A percentile compares a stretch with the other conserved stretches of the same genome.
phyloP scores from a whole-genome alignment of 441 rosid genomes.

The Jatropha multifida region DNA sequence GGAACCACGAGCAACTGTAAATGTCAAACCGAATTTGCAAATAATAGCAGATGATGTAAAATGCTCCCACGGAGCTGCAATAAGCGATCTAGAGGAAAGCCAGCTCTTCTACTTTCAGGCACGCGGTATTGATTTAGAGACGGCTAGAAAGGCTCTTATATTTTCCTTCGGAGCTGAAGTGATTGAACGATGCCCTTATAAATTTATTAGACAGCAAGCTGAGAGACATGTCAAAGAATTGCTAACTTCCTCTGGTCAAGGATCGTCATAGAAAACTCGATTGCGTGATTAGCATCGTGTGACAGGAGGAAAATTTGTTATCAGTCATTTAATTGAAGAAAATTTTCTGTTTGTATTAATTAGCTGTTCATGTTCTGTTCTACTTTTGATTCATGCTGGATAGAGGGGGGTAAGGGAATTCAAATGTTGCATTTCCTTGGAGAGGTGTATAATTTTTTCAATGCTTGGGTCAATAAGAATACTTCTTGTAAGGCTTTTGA shows the following conservation, averaged over 20 bases:
- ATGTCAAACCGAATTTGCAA: constrained; percentile 91
- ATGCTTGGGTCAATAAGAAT: no score
- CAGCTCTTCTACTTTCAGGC: constrained; percentile 89
- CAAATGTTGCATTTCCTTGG: neutral
- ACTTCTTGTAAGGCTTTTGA: no score
- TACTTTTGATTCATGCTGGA: neutral
- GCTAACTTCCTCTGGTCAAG: constrained; percentile 40
- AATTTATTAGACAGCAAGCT: constrained; percentile 45
- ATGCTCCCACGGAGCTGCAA: constrained; percentile 97
- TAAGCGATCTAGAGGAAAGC: constrained; percentile 84
- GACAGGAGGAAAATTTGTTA: neutral
- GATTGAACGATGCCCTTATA: constrained; percentile 49
- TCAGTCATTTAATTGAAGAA: neutral
- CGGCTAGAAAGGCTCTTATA: constrained; percentile 78
- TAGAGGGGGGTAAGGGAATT: neutral
- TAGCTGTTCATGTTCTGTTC: neutral
- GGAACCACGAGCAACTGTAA: constrained; percentile 80
- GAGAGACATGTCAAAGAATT: constrained; percentile 54
- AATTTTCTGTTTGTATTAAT: constrained; percentile 11
- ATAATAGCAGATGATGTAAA: constrained; percentile 84
- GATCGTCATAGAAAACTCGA: neutral
- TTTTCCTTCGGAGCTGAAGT: constrained; percentile 84
- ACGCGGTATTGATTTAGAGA: constrained; percentile 69
- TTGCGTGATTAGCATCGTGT: neutral
- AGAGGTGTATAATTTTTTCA: neutral